phyloP scores from a whole-genome alignment of 805 yeast species.

The Candida pini region DNA sequence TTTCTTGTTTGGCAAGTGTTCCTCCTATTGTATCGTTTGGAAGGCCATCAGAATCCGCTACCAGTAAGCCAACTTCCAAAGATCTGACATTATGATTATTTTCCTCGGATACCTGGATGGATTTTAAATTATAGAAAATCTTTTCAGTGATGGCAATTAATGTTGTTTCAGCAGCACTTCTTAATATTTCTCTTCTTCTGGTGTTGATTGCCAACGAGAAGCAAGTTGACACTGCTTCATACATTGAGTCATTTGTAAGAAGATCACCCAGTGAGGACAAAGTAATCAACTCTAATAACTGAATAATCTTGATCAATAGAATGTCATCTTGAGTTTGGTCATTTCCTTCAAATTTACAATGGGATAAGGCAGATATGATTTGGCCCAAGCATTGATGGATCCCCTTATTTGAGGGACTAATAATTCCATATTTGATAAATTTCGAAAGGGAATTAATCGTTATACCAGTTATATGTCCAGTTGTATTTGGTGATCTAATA shows the following conservation, averaged over 20 bases:
- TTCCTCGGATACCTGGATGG: conserved; percentile 35
- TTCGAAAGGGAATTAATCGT: conserved; percentile 74
- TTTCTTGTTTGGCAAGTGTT: conserved; percentile 17
- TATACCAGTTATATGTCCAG: conserved; percentile 79
- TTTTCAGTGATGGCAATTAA: conserved; percentile 63
- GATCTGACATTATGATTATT: conserved; percentile 27
- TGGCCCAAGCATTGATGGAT: conserved; percentile 56
- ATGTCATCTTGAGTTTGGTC: conserved; percentile 92
- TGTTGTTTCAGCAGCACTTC: conserved; percentile 85
- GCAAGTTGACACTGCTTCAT: conserved; percentile 88
- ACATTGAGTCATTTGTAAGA: conserved; percentile 76
- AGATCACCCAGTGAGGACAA: conserved; percentile 57
- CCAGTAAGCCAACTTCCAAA: conserved; percentile 19
- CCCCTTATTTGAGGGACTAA: conserved; percentile 50
- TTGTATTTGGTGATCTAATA: conserved; percentile 75
- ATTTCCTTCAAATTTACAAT: conserved; percentile 92
- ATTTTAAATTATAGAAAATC: conserved; percentile 56
- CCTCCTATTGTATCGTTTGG: conserved; percentile 60
- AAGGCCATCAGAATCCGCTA: conserved; percentile 28
- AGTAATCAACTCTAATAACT: conserved; percentile 63
- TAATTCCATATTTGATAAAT: conserved; percentile 63
- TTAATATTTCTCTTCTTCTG: conserved; percentile 80
- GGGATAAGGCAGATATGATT: conserved; percentile 72
- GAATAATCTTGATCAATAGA: conserved; percentile 75
- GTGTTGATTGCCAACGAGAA: conserved; percentile 89